Conservation (phyloP, 2,329 filamentous ascomycete genomes). For the Aspergillus vadensis region DNA sequence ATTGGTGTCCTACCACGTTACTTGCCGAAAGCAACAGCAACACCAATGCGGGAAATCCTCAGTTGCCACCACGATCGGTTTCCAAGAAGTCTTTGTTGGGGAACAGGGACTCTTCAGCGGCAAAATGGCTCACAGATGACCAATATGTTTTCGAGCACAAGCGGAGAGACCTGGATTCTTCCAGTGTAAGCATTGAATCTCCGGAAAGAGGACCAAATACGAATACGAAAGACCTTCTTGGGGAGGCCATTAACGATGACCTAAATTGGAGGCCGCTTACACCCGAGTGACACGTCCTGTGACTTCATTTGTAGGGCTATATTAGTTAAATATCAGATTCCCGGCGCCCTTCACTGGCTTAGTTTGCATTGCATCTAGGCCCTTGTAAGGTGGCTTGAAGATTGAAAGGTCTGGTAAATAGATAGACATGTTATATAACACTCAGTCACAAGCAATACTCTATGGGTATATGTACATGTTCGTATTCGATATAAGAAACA, state of each 20-base stretch:
- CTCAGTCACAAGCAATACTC: conserved; percentile 4
- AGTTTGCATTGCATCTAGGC: too few species aligned
- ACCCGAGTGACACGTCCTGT: conserved; percentile 19
- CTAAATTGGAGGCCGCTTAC: conserved; percentile 38
- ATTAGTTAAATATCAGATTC: neutral
- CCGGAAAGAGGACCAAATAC: neutral
- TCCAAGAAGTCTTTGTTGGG: neutral
- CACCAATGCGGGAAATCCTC: conserved; percentile 21
- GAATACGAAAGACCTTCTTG: conserved; percentile 25
- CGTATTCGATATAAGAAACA: neutral
- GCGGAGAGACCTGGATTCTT: neutral
- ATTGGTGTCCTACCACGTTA: conserved; percentile 65
- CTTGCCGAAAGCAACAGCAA: neutral
- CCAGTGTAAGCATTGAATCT: neutral
- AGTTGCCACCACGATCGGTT: conserved; percentile 26
- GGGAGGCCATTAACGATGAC: conserved; percentile 22
- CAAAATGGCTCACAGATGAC: neutral
- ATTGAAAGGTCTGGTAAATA: neutral
- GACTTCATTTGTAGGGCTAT: neutral
- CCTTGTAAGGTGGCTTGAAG: neutral
- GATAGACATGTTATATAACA: neutral
- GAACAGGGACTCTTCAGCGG: neutral
- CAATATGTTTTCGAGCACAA: neutral
- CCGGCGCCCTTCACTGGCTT: neutral
- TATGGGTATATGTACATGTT: conserved; percentile 25